phyloP scores from a whole-genome alignment of 768 basidiomycete genomes.

The Suillus paluster region DNA sequence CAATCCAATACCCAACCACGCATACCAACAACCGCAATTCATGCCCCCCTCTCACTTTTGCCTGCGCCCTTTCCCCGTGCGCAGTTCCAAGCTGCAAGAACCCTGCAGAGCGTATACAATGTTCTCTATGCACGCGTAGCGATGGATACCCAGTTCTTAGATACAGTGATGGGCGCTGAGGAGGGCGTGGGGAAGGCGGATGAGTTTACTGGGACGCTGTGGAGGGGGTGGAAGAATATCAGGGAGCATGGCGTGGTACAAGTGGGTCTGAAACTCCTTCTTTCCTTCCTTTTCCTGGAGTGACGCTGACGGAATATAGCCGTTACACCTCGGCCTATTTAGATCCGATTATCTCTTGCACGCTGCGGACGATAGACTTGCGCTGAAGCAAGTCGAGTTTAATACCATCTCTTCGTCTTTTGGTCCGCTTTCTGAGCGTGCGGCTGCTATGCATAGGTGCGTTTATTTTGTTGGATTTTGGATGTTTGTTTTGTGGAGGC shows the following conservation, averaged over 20 bases:
- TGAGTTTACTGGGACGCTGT: conserved; percentile 83
- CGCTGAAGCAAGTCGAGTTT: conserved; percentile 95
- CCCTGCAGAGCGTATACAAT: conserved; percentile 81
- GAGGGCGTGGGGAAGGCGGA: conserved; percentile 82
- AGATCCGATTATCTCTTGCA: conserved; percentile 95
- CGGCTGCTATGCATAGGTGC: conserved; percentile 78
- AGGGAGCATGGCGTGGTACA: conserved; percentile 65
- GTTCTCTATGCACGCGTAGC: conserved; percentile 84
- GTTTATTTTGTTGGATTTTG: conserved; percentile 9
- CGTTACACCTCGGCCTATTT: conserved; percentile 87
- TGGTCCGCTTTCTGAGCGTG: conserved; percentile 72
- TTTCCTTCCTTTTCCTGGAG: too few relatives aligned
- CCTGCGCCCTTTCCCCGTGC: conserved; percentile 84
- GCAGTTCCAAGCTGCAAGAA: conserved; percentile 67
- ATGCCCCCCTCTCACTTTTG: conserved; percentile 88
- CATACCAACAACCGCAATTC: conserved; percentile 73
- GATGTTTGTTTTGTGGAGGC: not conserved
- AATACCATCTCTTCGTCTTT: conserved; percentile 96
- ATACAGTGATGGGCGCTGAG: conserved; percentile 81
- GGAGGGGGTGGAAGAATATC: conserved; percentile 83
- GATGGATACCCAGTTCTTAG: conserved; percentile 77
- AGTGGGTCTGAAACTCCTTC: too few relatives aligned
- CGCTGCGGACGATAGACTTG: conserved; percentile 39
- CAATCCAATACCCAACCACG: conserved; percentile 43
- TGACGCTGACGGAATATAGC: too few relatives aligned